These are phyloP conservation scores for Suhomyces yuchorum DNA, from an alignment of 1,139 yeast genomes.

Conservation along the genomic window DNA sequence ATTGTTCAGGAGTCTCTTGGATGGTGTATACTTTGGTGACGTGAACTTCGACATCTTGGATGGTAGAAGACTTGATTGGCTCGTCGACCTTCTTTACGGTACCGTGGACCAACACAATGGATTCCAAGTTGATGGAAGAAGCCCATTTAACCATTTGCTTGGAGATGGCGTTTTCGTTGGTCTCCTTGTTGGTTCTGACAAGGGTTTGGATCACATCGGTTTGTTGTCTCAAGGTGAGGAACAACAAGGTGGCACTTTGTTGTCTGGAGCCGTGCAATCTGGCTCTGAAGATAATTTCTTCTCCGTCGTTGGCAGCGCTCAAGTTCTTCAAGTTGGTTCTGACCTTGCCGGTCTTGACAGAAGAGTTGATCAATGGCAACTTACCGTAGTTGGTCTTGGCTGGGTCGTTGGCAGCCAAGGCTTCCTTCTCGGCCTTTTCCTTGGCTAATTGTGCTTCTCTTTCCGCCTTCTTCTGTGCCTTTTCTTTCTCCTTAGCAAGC, in stretches of 20 bases:
- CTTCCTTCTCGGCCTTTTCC: constrained; percentile 82
- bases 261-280: constrained; percentile 91
- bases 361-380: constrained; percentile 81
- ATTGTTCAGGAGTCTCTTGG: constrained; percentile 86
- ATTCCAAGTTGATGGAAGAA: constrained; percentile 79
- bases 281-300: constrained; percentile 84
- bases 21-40: constrained; percentile 73
- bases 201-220: constrained; percentile 79
- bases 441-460: constrained; percentile 86
- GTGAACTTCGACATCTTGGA: constrained; percentile 86
- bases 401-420: constrained; percentile 78
- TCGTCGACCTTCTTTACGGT: constrained; percentile 81
- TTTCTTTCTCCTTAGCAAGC: constrained; percentile 89
- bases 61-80: constrained; percentile 85
- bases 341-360: constrained; percentile 57
- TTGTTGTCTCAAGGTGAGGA: constrained; percentile 91
- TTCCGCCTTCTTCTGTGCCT: constrained; percentile 90
- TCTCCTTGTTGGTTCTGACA: constrained; percentile 60
- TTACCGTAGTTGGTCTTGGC: constrained; percentile 90
- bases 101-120: constrained; percentile 91
- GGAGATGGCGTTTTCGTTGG: constrained; percentile 65
- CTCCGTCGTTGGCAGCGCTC: constrained; percentile 69
- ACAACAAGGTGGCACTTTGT: constrained; percentile 94
- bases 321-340: constrained; percentile 62
- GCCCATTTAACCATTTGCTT: constrained; percentile 98